Evolutionary conservation across 805 yeast genomes (phyloP), one percentile per base, ranked within the genome.

Genomic region (Yamadazyma laniorum): DNA sequence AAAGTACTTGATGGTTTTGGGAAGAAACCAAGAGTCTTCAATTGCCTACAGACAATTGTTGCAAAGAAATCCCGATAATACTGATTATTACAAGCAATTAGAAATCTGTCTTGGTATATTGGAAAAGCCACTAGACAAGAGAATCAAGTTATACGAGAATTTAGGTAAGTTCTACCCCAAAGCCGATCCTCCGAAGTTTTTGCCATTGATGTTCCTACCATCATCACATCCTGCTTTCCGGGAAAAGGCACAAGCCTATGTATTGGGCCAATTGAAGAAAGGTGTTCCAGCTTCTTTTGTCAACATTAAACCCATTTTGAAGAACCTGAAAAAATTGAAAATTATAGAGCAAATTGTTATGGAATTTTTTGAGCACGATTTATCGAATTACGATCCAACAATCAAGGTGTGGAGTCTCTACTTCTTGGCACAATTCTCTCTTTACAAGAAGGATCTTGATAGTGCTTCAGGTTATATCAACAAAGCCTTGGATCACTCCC

Each of bases 231-330:
- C 74, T 18, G 58, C 70, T 32, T 79, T 82, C 51, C 63, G 61
- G 30, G 43, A 42, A 7, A 74, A 74, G 37, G 79, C 77, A 5
- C 50, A 61, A 21, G 57, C 58, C 2, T 93, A 89, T 56, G 61
- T 90, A 32, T 42, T 73, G 4, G 59, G 70, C 3, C 85, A 82
- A 53, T 73, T 93, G 51, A 64, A 73, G 45, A 75, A 88, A 39
- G 95, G 95, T 28, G 93, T 89, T 23, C 98, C 98, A 4, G 85
- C 96, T 1, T 75, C 93, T 4, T 93, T 90, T 63, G 83, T 83
- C 39, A 83, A 86, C 50, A 78, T 93, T 34, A 89, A 90, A 62
- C 85, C 95, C 1, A 69, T 89, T 47, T 87, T 86, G 63, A 72
- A 67, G 39, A 74, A 72, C 49, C 40, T 50, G 25, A 44, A 48